Evolutionary conservation across 176 grass and related monocot species (phyloP), one percentile per base, ranked within the genome.

Genomic region (Melocanna baccifera): DNA sequence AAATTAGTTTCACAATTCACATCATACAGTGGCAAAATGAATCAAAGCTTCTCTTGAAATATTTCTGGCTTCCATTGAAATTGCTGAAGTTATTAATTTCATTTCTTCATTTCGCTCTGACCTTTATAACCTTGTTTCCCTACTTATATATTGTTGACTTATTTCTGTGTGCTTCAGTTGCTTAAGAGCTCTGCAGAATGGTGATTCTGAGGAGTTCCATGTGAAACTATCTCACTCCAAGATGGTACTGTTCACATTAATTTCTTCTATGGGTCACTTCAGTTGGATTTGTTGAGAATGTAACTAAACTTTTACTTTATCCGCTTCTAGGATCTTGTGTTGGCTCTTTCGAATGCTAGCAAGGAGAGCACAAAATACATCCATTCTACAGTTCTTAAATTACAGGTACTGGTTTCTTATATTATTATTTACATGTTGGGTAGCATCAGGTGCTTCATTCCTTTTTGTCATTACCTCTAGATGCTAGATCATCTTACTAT

Each of bases 341-440:
- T 92, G 75, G 90, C 81, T 81, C 89, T 93, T 50, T 88, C 95
- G 81, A 92, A 89, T 89, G 82, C 95, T 87, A 97, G 95, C 87
- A 94, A 92, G 86, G 95, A 97, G 79, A 91, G 92, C 88, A 97
- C 90, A 23, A 92, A 91, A 89, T 91, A 88, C 82, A 97, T 97
- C 51, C 92, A 97, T 86, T 92, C 92, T 71, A 86, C 88, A 63
- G 89, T 97, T 81, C 71, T 94, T 45, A 92, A 92, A 85, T 81
- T 97, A 83, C 95, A 97, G 87, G 95, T 94, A 85, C 58, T 75
- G 47, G 42, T 25, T 79, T 80, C 25, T 82, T 70, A 87, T 83
- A 74, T 58, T 29, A 14, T 68, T 16, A 64, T 41, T 15, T 74
- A 43, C 67, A 36, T 88, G 71, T 87, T 67, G 77, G 62, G 53